A percentile compares a stretch with the other conserved stretches of the same genome.
Conservation (phyloP, 2,329 filamentous ascomycete species). For the Hymenoscyphus occultus region DNA sequence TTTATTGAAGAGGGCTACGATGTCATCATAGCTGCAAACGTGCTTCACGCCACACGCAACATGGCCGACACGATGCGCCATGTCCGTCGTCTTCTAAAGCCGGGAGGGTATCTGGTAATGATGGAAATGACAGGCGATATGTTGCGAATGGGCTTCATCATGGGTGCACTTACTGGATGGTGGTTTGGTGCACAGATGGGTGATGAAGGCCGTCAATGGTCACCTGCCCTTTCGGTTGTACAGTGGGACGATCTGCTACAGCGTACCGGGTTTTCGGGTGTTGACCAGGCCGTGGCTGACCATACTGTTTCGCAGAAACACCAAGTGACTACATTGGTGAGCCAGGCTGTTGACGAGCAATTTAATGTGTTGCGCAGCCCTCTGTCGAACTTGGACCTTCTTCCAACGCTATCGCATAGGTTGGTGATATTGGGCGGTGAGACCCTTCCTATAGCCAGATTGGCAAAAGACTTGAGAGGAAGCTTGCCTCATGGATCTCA, state of each 20-base stretch:
- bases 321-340: constrained; percentile 6
- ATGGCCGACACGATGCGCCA: constrained; percentile 34
- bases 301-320: neutral
- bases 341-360: constrained; percentile 1
- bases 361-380: neutral
- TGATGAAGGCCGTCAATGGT: constrained; percentile 11
- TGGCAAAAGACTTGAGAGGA: neutral
- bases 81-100: constrained; percentile 40
- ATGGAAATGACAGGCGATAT: constrained; percentile 38
- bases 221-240: neutral
- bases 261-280: constrained; percentile 33
- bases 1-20: constrained; percentile 38
- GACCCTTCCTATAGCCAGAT: constrained; percentile 12
- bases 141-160: neutral
- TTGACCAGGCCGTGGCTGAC: constrained; percentile 21
- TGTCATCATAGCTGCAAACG: constrained; percentile 39
- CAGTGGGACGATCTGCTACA: constrained; percentile 30
- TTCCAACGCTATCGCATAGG: neutral
- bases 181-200: constrained; percentile 12
- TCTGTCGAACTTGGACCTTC: neutral
- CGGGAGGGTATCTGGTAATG: constrained; percentile 44
- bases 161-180: constrained; percentile 12
- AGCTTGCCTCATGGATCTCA: constrained; percentile 6
- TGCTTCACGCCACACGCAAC: constrained; percentile 41
- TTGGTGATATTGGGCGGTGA: constrained; percentile 27